Evolutionary conservation across 2,329 filamentous ascomycete species (phyloP).

Genomic region (Arthrobotrys musiformis): DNA sequence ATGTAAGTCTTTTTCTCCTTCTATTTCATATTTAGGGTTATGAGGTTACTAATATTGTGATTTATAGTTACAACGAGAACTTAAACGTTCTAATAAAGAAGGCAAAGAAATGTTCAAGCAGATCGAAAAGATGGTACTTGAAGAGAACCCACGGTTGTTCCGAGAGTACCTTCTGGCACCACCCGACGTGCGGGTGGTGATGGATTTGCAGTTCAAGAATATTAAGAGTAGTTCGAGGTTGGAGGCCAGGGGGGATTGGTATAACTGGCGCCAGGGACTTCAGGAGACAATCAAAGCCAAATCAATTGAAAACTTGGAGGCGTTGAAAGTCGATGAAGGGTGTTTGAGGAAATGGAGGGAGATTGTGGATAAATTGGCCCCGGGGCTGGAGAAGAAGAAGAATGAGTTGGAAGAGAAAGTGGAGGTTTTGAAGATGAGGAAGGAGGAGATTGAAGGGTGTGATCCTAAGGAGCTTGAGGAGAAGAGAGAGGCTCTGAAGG

Average conservation of each 20-base stretch:
- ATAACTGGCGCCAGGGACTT: constrained; percentile 94
- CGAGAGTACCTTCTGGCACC: constrained; percentile 88
- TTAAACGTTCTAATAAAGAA: constrained; percentile 96
- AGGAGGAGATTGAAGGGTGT: constrained; percentile 78
- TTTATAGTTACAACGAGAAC: constrained; percentile 78
- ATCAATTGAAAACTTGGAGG: constrained; percentile 77
- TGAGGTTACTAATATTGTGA: constrained; percentile 58
- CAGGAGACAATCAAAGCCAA: constrained; percentile 83
- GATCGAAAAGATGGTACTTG: constrained; percentile 87
- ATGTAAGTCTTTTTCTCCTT: constrained; percentile 68
- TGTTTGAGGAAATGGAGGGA: constrained; percentile 75
- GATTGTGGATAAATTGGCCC: constrained; percentile 75
- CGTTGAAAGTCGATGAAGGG: constrained; percentile 79
- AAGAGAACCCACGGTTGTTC: constrained; percentile 91
- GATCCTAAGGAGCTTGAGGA: constrained; percentile 81
- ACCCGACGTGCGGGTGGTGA: constrained; percentile 81
- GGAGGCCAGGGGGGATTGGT: constrained; percentile 96
- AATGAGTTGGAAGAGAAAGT: constrained; percentile 73
- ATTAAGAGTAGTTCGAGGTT: constrained; percentile 92
- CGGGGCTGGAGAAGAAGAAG: constrained; percentile 71
- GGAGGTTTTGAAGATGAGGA: constrained; percentile 75
- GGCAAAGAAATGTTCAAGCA: constrained; percentile 88
- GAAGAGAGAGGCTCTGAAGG: constrained; percentile 75
- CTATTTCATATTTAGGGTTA: not conserved
- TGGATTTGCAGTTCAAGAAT: constrained; percentile 98